phyloP scores from a whole-genome alignment of 2,329 filamentous ascomycete species.

The Aspergillus amoenus region DNA sequence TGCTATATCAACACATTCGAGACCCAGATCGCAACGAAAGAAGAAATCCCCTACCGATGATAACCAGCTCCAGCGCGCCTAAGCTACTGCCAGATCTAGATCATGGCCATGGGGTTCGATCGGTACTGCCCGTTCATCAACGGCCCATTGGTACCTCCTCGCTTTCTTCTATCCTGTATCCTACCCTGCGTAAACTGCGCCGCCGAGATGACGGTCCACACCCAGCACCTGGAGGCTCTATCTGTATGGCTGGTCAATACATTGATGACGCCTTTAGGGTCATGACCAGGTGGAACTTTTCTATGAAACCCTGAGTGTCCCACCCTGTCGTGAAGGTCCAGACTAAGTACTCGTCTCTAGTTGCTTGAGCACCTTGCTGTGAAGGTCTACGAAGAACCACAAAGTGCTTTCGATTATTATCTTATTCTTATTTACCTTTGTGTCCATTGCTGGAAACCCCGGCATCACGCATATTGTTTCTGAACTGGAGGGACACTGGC shows the following conservation, averaged over 20 bases:
- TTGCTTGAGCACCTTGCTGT: conserved; percentile 9
- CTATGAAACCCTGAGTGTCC: conserved; percentile 40
- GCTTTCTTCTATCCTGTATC: background rate
- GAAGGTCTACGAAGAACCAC: conserved; percentile 6
- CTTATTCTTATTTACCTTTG: conserved; percentile 68
- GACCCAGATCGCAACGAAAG: background rate
- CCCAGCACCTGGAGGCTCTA: conserved; percentile 22
- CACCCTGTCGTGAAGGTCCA: background rate
- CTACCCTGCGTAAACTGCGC: background rate
- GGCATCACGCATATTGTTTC: conserved; percentile 66
- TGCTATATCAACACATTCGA: background rate
- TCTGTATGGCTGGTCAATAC: conserved; percentile 44
- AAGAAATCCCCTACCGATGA: background rate
- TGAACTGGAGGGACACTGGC: conserved; percentile 47
- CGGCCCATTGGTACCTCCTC: background rate
- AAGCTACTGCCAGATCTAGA: background rate
- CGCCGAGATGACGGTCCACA: background rate
- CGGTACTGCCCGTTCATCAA: background rate
- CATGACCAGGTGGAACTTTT: conserved; percentile 50
- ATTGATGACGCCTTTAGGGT: conserved; percentile 48
- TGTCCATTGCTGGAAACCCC: conserved; percentile 77
- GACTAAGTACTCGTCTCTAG: background rate
- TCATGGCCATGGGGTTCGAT: background rate
- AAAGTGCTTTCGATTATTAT: conserved; percentile 67
- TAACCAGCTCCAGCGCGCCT: background rate